Percentiles rank a stretch among this genome's conserved stretches.
Evolutionary conservation across 2,329 filamentous ascomycete genomes (phyloP).

Genomic region (Talaromyces verruculosus): DNA sequence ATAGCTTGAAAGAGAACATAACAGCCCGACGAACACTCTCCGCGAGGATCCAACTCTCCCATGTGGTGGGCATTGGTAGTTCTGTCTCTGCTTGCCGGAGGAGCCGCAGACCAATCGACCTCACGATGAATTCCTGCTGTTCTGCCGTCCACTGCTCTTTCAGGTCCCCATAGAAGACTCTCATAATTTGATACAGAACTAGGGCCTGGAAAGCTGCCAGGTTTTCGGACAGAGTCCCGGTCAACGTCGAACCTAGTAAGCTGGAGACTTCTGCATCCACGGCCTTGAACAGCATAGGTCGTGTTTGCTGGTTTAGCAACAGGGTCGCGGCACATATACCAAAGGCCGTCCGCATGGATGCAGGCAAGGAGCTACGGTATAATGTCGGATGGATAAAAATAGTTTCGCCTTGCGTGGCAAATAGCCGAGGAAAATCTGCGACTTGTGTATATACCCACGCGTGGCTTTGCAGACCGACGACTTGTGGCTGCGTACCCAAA

Average conservation of each 20-base stretch:
- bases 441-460: neutral
- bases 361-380: neutral
- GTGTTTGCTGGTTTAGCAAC: neutral
- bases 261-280: neutral
- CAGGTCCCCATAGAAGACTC: slow-evolving; percentile 9
- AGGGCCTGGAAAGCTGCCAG: slow-evolving; percentile 9
- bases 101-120: slow-evolving; percentile 8
- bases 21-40: slow-evolving; percentile 18
- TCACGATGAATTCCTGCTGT: slow-evolving; percentile 1
- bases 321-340: neutral
- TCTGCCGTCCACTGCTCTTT: slow-evolving; percentile 8
- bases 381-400: slow-evolving; percentile 10
- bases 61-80: neutral
- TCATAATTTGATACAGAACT: slow-evolving; percentile 13
- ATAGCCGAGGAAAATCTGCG: neutral
- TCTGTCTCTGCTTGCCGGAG: slow-evolving; percentile 1
- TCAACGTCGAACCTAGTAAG: neutral
- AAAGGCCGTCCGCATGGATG: slow-evolving; percentile 5
- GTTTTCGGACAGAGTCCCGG: neutral
- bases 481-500: neutral
- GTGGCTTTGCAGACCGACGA: neutral
- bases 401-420: neutral
- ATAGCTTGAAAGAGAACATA: slow-evolving; percentile 12
- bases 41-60: slow-evolving; percentile 13
- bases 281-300: neutral